Conservation (phyloP, 2,329 filamentous ascomycete genomes). For the Cladophialophora chaetospira region DNA sequence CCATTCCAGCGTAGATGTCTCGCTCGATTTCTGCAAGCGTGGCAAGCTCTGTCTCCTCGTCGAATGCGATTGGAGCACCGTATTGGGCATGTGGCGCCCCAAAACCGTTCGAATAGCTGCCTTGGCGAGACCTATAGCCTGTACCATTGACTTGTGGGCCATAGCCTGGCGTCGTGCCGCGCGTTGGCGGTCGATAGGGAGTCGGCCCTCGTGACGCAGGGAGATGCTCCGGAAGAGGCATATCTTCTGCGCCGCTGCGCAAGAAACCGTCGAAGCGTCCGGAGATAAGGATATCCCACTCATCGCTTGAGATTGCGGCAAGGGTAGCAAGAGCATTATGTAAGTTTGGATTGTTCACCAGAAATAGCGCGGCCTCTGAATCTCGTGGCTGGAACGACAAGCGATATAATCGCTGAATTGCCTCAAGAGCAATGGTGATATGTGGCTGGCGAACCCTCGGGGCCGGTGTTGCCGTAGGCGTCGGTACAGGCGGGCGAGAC, state of each 20-base stretch:
- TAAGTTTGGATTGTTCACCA: constrained; percentile 77
- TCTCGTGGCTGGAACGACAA: constrained; percentile 73
- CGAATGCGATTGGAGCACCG: constrained; percentile 78
- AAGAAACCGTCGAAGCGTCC: constrained; percentile 95
- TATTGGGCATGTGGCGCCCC: constrained; percentile 49
- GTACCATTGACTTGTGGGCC: constrained; percentile 44
- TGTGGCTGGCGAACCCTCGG: constrained; percentile 70
- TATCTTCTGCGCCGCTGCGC: constrained; percentile 81
- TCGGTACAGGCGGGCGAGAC: constrained; percentile 35
- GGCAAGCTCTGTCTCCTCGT: constrained; percentile 91
- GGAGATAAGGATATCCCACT: constrained; percentile 94
- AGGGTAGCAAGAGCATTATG: constrained; percentile 87
- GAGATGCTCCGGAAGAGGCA: constrained; percentile 28
- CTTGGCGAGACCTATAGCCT: constrained; percentile 47
- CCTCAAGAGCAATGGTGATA: constrained; percentile 71
- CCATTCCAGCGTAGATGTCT: constrained; percentile 93
- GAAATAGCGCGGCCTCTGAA: constrained; percentile 80
- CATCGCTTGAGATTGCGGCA: constrained; percentile 82
- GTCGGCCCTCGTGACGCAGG: constrained; percentile 36
- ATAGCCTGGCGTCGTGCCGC: constrained; percentile 37
- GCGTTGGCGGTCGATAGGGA: constrained; percentile 30
- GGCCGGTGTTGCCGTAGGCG: constrained; percentile 67
- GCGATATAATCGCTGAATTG: constrained; percentile 83
- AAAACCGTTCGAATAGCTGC: constrained; percentile 52
- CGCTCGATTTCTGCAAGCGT: constrained; percentile 88